A percentile compares a stretch with the other conserved stretches of the same genome.
phyloP scores from a whole-genome alignment of 108 stramenopile genomes.

The Bacterosira constricta region DNA sequence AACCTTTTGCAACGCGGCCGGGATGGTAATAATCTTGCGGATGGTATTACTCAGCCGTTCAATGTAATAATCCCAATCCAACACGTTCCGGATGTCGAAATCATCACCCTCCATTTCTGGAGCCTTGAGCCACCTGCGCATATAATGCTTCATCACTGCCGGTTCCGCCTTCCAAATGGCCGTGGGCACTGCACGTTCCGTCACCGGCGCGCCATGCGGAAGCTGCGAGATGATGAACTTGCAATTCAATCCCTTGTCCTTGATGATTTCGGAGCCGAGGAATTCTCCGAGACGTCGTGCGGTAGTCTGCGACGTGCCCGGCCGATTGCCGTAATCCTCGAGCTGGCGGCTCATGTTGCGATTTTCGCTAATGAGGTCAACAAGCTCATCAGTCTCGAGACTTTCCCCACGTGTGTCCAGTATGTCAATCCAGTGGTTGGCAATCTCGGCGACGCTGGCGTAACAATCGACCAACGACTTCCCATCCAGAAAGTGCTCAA shows the following conservation, averaged over 20 bases:
- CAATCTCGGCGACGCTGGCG: constrained; percentile 93
- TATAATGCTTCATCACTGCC: constrained; percentile 84
- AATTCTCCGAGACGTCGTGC: constrained; percentile 97
- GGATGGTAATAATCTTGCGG: constrained; percentile 99
- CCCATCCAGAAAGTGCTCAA: constrained; percentile 95
- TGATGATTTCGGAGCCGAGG: constrained; percentile 97
- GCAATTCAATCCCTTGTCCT: constrained; percentile 98
- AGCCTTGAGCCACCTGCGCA: constrained; percentile 93
- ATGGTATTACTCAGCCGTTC: constrained; percentile 96
- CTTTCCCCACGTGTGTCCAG: constrained; percentile 92
- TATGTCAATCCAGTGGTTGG: constrained; percentile 99
- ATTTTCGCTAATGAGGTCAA: constrained; percentile 98
- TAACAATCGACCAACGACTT: constrained; percentile 91
- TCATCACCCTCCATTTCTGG: constrained; percentile 86
- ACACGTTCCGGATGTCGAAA: constrained; percentile 90
- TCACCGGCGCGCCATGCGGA: constrained; percentile 96
- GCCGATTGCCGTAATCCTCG: constrained; percentile 97
- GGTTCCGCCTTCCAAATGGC: constrained; percentile 96
- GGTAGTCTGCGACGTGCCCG: constrained; percentile 97
- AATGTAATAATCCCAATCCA: constrained; percentile 98
- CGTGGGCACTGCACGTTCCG: constrained; percentile 95
- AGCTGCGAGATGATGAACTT: constrained; percentile 95
- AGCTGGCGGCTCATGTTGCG: constrained; percentile 97
- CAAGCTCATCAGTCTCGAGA: constrained; percentile 93
- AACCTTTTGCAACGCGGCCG: constrained; percentile 96